Evolutionary conservation across 305 asterid species (phyloP), one percentile per base, ranked within the genome.

Genomic region (Vinca major): DNA sequence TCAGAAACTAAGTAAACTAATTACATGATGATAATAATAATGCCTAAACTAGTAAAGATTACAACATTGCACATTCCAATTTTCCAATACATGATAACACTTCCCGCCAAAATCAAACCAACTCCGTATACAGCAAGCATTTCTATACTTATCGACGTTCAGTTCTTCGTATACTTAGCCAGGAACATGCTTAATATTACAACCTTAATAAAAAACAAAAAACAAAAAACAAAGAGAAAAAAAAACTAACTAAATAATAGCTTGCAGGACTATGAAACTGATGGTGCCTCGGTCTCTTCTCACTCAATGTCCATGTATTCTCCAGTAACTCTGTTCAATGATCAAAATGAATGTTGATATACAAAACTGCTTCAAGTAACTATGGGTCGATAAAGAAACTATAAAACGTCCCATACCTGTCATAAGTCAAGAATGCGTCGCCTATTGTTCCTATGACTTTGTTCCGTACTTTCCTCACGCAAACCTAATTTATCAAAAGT

Each of bases 381-480:
- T 51, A 12, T 4, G 7, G 37, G 36, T 47, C 17, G 6, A 71
- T 26, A 61, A 56, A 8, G 64, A 26, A 37, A 45, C 16, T 55
- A 17, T 62, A 62, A 65, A 10, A 26, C 33, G 21, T 70, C 10
- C 53, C 73, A 40, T 82, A 89, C 97, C 98, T 85, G 85, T 85
- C 67, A 74, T 93, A 93, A 26, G 85, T 75, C 82, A 93, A 84
- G 75, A 74, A 84, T 66, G 88, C 94, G 49, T 90, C 96, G 53
- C 98, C 97, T 60, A 89, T 90, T 5, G 96, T 87, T 80, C 98
- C 98, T 58, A 78, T 68, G 56, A 93, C 97, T 83, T 93, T 93
- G 76, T 93, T 93, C 51, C 98, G 90, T 40, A 93, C 98, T 77
- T 93, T 93, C 65, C 98, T 80, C 56, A 90, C 89, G 68, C 96